Evolutionary conservation across 192 early-diverging fungal species (phyloP), one percentile per base, ranked within the genome.

Genomic region (Gamsiella multidivaricata): DNA sequence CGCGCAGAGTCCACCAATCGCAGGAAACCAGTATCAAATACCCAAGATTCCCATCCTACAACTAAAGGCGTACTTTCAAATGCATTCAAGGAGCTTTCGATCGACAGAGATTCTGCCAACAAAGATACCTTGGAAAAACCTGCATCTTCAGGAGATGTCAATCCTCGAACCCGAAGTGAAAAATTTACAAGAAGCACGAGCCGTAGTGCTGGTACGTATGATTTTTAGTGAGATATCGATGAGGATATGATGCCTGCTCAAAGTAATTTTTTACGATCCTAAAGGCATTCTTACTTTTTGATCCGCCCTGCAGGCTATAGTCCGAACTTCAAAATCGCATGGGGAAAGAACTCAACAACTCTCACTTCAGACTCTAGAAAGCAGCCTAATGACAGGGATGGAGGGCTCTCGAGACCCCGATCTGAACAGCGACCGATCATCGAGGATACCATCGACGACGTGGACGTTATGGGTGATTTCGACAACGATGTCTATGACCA

Each of bases 301-400:
- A n/a, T n/a, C n/a, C n/a, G n/a, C n/a, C n/a, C 6, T 54, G 23
- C 47, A 76, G 72, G 72, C 5, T n/a, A 32, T 1, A 45, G 55
- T 37, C 64, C 72, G 6, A 45, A 37, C 18, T 67, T 67, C 50
- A 52, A 45, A 5, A 32, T 55, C 20, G 34, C 65, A 26, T 78
- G 53, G 65, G 54, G 71, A 20, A 74, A 46, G 36, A 62, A 46
- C 12, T 39, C 20, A 8, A 53, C 55, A 2, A 5, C 42, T 0
- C 7, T 66, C 17, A 34, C 49, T 22, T 50, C 57, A 17, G 63
- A 65, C 23, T 3, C 50, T 3, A 53, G 26, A 3, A 39, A 28
- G 14, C 59, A 46, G 2, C 11, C 39, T 4, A 42, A 20, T 18
- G 37, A 5, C 17, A 39, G 18, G 25, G 20, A 4, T 6, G 42